Evolutionary conservation across 495 filamentous ascomycete species (phyloP), one percentile per base, ranked within the genome.

Genomic region (Talaromyces borbonicus): DNA sequence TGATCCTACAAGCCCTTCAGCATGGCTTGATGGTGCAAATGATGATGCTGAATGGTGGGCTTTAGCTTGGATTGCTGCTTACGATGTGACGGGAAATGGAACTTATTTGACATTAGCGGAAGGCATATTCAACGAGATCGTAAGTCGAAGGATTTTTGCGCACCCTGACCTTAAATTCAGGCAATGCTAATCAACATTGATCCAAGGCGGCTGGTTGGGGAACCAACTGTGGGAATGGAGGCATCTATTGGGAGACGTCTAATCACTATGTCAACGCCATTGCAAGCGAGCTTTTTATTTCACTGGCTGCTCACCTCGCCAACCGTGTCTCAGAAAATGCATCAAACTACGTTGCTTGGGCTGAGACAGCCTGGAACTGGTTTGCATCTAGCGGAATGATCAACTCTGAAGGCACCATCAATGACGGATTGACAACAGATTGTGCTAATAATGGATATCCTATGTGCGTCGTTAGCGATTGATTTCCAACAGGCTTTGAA

Each of bases 11-110:
- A 15, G 36, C 18, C 18, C 43, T 24, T 14, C 43, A 14, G 43
- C 51, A 12, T 64, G 63, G 63, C 57, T 84, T 26, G 82, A 83
- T 52, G 67, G 76, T 14, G 81, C 69, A 50, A 84, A 83, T 52
- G 83, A 85, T 47, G 82, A 86, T 53, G 80, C 84, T 52, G 78
- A 71, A 12, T 86, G 82, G 82, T 86, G 82, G 81, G 80, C 77
- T 18, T 65, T 85, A 18, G 81, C 71, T 27, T 72, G 79, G 69
- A 76, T 85, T 54, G 72, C 75, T 43, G 72, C 74, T 29, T 81
- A 80, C 62, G 81, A 86, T 54, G 55, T 78, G 15, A 78, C 80
- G 1, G 61, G 64, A 9, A 63, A 79, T 7, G 50, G 57, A 16
- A 54, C 60, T 8, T 84, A 79, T 49, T 71, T 85, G 30, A 50